Evolutionary conservation across 495 filamentous ascomycete species (phyloP), one percentile per base, ranked within the genome.

Genomic region (Neurospora tetrasperma): DNA sequence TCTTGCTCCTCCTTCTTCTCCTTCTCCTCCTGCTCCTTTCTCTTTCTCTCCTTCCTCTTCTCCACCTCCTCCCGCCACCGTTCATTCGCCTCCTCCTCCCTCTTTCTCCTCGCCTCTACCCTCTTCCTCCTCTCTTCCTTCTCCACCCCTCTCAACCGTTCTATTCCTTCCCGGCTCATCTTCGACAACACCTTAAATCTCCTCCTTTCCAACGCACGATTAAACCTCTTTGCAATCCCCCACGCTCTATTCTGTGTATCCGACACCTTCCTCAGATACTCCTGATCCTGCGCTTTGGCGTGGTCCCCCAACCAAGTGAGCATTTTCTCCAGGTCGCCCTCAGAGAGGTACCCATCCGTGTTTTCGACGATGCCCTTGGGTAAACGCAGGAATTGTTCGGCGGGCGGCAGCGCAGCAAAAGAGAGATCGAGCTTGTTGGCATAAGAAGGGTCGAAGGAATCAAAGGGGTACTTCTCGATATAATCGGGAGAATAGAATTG

Each of bases 311-410:
- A 31, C 27, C 27, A 62, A 14, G 54, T 62, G 0, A 62, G 54
- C 54, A 62, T 18, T 18, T 16, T 16, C 11, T 0, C 2, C 23
- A 31, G 0, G 0, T 1, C 27, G 12, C 1, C 0, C 23, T 9
- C 0, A 1, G 48, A 59, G 14, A 62, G 54, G 27, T 31, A 0
- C 1, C 16, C 16, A 23, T 4, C 0, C 27, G 12, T 62, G 2
- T 62, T 62, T 62, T 62, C 54, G 1, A 62, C 54, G 27, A 62
- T 31, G 2, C 54, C 23, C 12, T 31, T 62, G 1, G 27, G 54
- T 31, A 35, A 16, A 4, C 54, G 54, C 0, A 62, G 54, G 3
- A 62, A 62, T 31, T 62, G 54, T 27, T 62, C 54, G 27, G 5
- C 54, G 54, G 27, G 23, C 5, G 54, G 1, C 0, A 62, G 54